Evolutionary conservation across 176 grass and related monocot species (phyloP).

Genomic region (Cenchrus purpureus): DNA sequence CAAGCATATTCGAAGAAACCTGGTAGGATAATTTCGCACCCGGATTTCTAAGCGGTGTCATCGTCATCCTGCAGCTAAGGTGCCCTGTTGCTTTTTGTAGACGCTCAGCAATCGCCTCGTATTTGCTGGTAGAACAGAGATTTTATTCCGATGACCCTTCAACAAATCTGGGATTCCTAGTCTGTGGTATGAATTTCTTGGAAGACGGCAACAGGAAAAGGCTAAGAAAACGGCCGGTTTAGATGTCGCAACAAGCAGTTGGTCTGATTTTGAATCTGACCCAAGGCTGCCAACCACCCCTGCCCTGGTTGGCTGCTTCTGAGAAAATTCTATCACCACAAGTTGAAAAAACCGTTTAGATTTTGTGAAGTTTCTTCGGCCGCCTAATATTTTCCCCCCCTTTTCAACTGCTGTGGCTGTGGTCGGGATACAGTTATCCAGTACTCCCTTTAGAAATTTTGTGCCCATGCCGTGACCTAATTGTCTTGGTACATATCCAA

Average conservation of each 20-base stretch:
- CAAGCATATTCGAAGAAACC: conserved; percentile 35
- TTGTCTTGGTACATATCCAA: conserved; percentile 40
- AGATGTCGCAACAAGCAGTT: conserved; percentile 33
- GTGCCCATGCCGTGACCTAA: conserved; percentile 41
- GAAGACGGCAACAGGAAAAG: conserved; percentile 22
- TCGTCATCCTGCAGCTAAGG: conserved; percentile 16
- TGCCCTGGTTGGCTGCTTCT: conserved; percentile 32
- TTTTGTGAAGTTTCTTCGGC: conserved; percentile 26
- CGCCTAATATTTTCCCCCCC: conserved; percentile 42
- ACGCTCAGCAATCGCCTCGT: background rate
- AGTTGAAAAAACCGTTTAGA: conserved; percentile 1
- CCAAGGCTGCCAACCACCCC: conserved; percentile 48
- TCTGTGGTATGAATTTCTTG: conserved; percentile 11
- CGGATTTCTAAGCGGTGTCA: conserved; percentile 9
- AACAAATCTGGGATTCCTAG: conserved; percentile 20
- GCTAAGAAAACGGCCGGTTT: background rate
- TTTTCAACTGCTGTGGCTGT: conserved; percentile 38
- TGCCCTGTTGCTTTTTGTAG: conserved; percentile 19
- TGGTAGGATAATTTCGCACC: conserved; percentile 9
- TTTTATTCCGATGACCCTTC: conserved; percentile 25
- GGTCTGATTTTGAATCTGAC: conserved; percentile 53
- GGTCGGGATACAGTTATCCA: conserved; percentile 48
- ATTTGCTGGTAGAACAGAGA: conserved; percentile 31
- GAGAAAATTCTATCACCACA: conserved; percentile 42
- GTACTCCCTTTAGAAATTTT: conserved; percentile 13